Conservation (phyloP, 106 monocot species). For the Chionographis japonica region DNA sequence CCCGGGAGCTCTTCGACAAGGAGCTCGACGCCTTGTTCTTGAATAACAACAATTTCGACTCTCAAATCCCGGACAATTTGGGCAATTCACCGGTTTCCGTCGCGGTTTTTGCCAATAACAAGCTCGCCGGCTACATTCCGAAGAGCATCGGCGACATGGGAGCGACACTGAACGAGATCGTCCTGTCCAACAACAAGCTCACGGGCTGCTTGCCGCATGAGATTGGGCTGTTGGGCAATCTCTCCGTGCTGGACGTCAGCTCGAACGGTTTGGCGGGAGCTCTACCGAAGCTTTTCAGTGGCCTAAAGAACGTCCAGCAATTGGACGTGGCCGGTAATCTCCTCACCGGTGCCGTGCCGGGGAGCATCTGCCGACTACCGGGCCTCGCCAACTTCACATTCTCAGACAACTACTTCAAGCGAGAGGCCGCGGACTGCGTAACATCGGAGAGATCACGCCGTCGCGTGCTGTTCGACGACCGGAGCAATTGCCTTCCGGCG, state of each 20-base stretch:
- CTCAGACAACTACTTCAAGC: conserved; percentile 67
- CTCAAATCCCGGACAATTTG: conserved; percentile 54
- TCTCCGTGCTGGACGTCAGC: conserved; percentile 75
- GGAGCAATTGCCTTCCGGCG: conserved; percentile 44
- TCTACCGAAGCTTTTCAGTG: conserved; percentile 29
- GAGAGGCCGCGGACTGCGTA: conserved; percentile 42
- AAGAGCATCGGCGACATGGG: conserved; percentile 73
- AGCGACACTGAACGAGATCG: conserved; percentile 63
- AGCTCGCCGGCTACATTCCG: conserved; percentile 76
- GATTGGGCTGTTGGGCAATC: conserved; percentile 46
- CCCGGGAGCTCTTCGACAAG: conserved; percentile 36
- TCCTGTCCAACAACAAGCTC: conserved; percentile 62
- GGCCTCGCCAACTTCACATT: conserved; percentile 52
- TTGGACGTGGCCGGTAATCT: conserved; percentile 57
- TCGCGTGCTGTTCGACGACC: conserved; percentile 31
- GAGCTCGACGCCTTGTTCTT: conserved; percentile 52
- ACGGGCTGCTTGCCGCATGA: conserved; percentile 63
- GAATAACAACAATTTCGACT: conserved; percentile 54
- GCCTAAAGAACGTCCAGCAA: conserved; percentile 49
- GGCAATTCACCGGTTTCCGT: conserved; percentile 85
- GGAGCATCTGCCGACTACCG: conserved; percentile 43
- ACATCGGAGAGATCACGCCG: not conserved
- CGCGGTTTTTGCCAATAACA: conserved; percentile 76
- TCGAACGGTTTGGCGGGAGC: conserved; percentile 59
- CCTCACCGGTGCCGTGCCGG: conserved; percentile 42